Evolutionary conservation across 2,329 filamentous ascomycete species (phyloP), one percentile per base, ranked within the genome.

Genomic region (Pseudonectria buxi): DNA sequence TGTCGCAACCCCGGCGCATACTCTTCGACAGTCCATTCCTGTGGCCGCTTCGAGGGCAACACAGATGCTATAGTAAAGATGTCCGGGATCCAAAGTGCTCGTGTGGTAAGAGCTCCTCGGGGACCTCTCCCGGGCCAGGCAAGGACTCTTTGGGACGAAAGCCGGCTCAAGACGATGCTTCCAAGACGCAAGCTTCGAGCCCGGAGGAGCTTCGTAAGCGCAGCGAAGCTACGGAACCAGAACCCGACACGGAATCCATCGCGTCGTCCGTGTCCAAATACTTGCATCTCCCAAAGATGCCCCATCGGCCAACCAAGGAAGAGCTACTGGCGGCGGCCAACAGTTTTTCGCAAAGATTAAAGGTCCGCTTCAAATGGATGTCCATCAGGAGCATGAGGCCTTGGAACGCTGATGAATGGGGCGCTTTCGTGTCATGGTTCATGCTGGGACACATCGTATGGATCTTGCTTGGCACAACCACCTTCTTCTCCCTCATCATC

Each of bases 371-470:
- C 67, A 98, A 98, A 63, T 98, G 92, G 92, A 82, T 92, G 52
- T 94, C 92, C 3, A 98, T 98, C 51, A 74, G 89, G 55, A 95
- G 89, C 57, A 86, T 85, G 59, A 76, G 92, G 26, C 92, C 92
- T 1, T 98, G 92, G 77, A 98, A 94, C 59, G 76, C 83, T 14
- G 92, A 98, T 59, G 92, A 98, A 64, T 95, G 95, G 70, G 86
- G 88, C 30, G 92, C 92, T 4, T 90, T 98, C 44, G 78, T 73
- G 35, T 96, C 92, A 3, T 96, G 90, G 90, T 83, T 98, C 44
- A 74, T 96, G 43, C 72, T 95, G 35, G 92, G 90, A 0, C 92
- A 98, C 61, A 70, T 98, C 7, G 76, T 95, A 10, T 98, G 92
- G 92, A 78, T 98, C 49, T 74, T 96, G n/a, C 74, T 96, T 22